Base-by-base conservation (phyloP, 257 asterid species). In the Solanum piurae region DNA sequence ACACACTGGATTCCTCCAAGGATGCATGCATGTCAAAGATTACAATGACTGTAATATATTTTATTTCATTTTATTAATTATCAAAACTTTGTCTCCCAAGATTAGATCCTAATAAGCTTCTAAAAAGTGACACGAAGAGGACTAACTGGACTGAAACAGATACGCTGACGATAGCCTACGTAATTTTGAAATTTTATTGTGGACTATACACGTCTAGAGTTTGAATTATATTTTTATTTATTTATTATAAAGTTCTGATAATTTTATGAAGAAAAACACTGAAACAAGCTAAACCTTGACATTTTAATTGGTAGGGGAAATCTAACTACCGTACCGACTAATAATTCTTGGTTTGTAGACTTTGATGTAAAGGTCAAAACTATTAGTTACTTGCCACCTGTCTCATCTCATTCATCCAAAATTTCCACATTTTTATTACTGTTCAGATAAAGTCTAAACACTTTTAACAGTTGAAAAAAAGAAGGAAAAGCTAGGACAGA, bases 311-410 rank as follows among this genome's bases (percentile, higher is more conserved):
- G 96, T 95, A 88, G 87, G 90, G 82, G 91, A 40, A 85, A 89
- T 88, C 94, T 92, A 95, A 94, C 98, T 74, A 95, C 98, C 94
- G 71, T 49, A 94, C 98, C 98, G 90, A 92, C 98, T 91, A 89
- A 88, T 80, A 71, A 40, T 80, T 86, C 93, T 86, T 69, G 23
- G 6, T 76, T 89, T 34, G 52, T 88, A 76, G 94, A 92, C 90
- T 89, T 92, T 27, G 64, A 37, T 87, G 36, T 80, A n/a, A 88
- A 89, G 89, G 98, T 95, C 95, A 93, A 92, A 94, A 58, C 90
- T 92, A 86, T 88, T 86, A 46, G 84, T 37, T 75, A 40, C 21
- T 29, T 74, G 94, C 88, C 97, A 92, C 89, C 31, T 92, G 90
- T 92, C 90, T 88, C 33, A 34, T 37, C 29, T 60, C 40, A 20